Base-by-base conservation (phyloP, 2,329 filamentous ascomycete genomes). In the Thielaviopsis musarum region DNA sequence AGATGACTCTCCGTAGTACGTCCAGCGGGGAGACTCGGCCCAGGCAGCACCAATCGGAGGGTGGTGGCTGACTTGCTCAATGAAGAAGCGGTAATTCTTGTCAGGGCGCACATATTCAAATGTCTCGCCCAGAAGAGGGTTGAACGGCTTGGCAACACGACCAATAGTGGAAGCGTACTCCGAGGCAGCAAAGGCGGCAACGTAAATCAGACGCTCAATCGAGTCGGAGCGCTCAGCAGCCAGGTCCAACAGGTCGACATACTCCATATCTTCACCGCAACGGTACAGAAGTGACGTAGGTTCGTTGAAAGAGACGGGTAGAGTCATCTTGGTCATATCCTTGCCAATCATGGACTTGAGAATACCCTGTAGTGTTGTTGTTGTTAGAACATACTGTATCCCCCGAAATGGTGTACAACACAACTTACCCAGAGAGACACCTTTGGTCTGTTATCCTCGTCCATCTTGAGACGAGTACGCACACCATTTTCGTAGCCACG, bases 341-440 rank as follows among this genome's bases (percentile, higher is more conserved):
- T 98, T 97, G 64, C 93, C 93, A 71, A 98, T 95, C 93, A 98
- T 97, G 22, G 91, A 97, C 74, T 97, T 98, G 64, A 98, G 75
- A 65, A 98, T 96, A 65, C 87, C 86, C 91, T 96, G 64, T 28
- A 54, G 22, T 22, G 24, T 34, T 34, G 7, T 34, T 34, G 30
- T 34, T 12, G 30, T 34, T 34, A 34, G 10, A 34, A 34, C 30
- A 34, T 10, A 7, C 2, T 34, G 10, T 6, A 34, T 34, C 7
- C 30, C 30, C 2, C 6, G 30, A 7, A 34, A 34, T 34, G 10
- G 30, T 34, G 30, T 12, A 12, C 30, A 34, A 2, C 45, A 19
- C 28, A 52, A 74, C 85, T 73, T 80, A 95, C 91, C 93, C 93
- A 98, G 52, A 98, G 82, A 30, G 87, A 93, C 62, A 97, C 88